Evolutionary conservation across 495 filamentous ascomycete genomes (phyloP), one percentile per base, ranked within the genome.

Genomic region (Penicillium odoratum): DNA sequence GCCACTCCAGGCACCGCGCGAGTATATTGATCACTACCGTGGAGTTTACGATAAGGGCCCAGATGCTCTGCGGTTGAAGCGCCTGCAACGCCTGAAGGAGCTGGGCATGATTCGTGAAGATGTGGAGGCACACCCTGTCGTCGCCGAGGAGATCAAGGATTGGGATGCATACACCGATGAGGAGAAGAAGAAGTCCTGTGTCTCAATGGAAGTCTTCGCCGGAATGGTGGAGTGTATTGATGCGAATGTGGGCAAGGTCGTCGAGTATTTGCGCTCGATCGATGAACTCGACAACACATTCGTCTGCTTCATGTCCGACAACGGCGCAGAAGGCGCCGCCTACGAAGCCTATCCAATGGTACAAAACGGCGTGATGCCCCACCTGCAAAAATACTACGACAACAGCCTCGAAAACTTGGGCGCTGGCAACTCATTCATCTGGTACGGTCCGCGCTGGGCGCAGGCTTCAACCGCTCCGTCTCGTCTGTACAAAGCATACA

Each of bases 211-310:
- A 64, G 74, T 80, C 16, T 87, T 82, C 60, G 85, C 84, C 0
- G 84, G 75, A 0, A 87, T 88, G 84, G 84, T 87, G 0, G 82
- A 87, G 56, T 76, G 75, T 52, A 85, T 86, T 56, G 85, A 87
- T 60, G 60, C 71, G 34, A 85, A 88, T 55, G 80, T 88, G 21
- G 83, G 83, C 36, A 80, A 80, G 55, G 79, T 86, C 2, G 72
- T 85, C 53, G 68, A 80, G 28, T 83, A 85, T 58, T 71, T 86
- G 8, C 69, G 79, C 36, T 66, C 74, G 16, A 85, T 78, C 26
- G 81, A 76, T 52, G 84, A 88, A 62, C 72, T 85, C 2, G 82
- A 87, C 62, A 86, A 87, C 63, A 86, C 85, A 5, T 83, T 85
- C 48, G 75, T 87, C 30, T 77, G 81, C 63, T 86, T 86, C 72